Percentiles rank a stretch among this genome's conserved stretches.
Evolutionary conservation across 495 filamentous ascomycete species (phyloP).

Genomic region (Lasiosphaeria ovina): DNA sequence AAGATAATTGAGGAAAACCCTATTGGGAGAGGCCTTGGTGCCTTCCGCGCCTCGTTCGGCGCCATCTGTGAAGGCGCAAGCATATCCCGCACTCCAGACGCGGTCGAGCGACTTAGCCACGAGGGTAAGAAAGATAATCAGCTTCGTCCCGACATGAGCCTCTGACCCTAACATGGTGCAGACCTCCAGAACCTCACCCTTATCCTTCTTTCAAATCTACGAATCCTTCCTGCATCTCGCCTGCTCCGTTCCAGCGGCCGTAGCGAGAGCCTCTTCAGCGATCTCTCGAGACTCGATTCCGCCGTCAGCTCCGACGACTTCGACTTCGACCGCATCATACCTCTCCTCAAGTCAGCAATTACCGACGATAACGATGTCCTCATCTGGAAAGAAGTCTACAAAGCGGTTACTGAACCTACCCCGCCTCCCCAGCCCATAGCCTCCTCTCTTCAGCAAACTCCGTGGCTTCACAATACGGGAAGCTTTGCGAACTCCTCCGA

Average conservation of each 20-base stretch:
- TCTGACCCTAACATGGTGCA: conserved; percentile 19
- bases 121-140: conserved; percentile 25
- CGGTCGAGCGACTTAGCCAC: conserved; percentile 28
- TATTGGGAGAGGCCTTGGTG: conserved; percentile 37
- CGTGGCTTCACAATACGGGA: conserved; percentile 40
- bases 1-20: conserved; percentile 35
- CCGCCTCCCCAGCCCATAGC: conserved; percentile 34
- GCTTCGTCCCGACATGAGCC: conserved; percentile 10
- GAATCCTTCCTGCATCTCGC: conserved; percentile 28
- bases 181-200: conserved; percentile 25
- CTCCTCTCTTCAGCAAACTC: conserved; percentile 39
- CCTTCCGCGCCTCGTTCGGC: conserved; percentile 34
- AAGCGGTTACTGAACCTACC: conserved; percentile 34
- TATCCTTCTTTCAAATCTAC: conserved; percentile 27
- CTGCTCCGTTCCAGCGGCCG: conserved; percentile 24
- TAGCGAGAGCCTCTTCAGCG: conserved; percentile 22
- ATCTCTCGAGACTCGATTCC: conserved; percentile 27
- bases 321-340: conserved; percentile 34
- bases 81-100: conserved; percentile 23
- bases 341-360: conserved; percentile 33
- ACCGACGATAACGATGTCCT: conserved; percentile 23
- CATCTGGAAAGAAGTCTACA: conserved; percentile 34
- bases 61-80: conserved; percentile 25
- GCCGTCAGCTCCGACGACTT: conserved; percentile 35
- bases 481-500: conserved; percentile 45